Base-by-base conservation (phyloP, 371 early-diverging fungal genomes). In the Furculomyces boomerangus region DNA sequence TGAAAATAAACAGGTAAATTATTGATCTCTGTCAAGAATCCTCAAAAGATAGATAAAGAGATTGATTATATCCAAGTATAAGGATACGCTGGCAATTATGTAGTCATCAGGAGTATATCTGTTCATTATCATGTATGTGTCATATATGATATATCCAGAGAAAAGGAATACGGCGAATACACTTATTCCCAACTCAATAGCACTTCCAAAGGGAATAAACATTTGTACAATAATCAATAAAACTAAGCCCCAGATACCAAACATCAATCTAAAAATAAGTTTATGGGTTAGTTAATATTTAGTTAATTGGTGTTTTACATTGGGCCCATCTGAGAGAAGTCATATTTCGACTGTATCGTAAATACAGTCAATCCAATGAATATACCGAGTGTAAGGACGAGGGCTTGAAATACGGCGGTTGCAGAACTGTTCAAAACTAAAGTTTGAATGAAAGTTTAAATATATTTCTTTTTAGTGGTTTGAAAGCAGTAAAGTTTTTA, bases 31-130 rank as follows among this genome's bases (percentile, higher is more conserved):
- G 50, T 65, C 64, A 30, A 80, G 59, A 35, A 82, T 72, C 44
- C 79, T 71, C 47, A 88, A 66, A 37, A 88, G 73, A 32, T 75
- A 72, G 30, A 88, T 43, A 69, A 88, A 88, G 55, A 88, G 70
- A 59, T 88, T 88, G 64, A 88, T 65, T 13, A 88, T 57, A 59
- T 88, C 88, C 53, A 88, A 68, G 59, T 88, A 88, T 30, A 88
- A 71, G 35, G 76, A 74, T 35, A 82, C 65, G n/a, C 78, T 70
- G n/a, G 82, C 86, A 50, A 78, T 55, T 20, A 86, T 78, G 57
- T 84, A 87, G 49, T 87, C 86, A 43, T 88, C 89, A n/a, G 82
- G 76, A 5, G 73, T 73, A 24, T 80, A 64, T 13, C 72, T 68
- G 63, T 76, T 72, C 66, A 84, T 80, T 22, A 88, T 75, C 56